Evolutionary conservation across 2,329 filamentous ascomycete species (phyloP).

Genomic region (Sporothrix phasma): DNA sequence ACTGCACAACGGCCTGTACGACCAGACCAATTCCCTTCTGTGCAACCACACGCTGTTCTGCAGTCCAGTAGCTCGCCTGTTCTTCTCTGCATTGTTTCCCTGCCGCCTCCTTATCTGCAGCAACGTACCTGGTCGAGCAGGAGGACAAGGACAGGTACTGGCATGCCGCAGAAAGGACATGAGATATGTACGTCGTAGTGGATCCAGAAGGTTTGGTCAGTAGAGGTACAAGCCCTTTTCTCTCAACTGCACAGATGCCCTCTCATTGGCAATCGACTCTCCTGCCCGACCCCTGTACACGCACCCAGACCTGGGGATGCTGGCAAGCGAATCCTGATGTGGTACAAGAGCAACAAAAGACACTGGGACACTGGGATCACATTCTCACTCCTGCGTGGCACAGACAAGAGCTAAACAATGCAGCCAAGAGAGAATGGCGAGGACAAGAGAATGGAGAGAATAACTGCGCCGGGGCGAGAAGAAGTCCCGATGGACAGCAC

Average conservation of each 20-base stretch:
- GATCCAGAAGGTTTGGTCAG: too few relatives aligned
- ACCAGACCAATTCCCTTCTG: neutral
- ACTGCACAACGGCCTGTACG: conserved; percentile 1
- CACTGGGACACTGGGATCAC: neutral
- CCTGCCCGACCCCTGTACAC: neutral
- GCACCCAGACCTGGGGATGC: neutral
- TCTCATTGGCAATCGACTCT: neutral
- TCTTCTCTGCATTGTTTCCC: neutral
- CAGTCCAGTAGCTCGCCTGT: neutral
- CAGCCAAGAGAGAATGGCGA: neutral
- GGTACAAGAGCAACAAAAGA: neutral
- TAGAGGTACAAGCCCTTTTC: too few relatives aligned
- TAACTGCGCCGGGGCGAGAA: neutral
- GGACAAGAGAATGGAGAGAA: neutral
- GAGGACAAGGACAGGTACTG: neutral
- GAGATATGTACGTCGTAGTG: too few relatives aligned
- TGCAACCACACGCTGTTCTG: neutral
- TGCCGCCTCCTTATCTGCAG: neutral
- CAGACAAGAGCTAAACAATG: neutral
- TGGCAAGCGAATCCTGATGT: conserved; percentile 1
- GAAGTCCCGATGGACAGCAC: neutral
- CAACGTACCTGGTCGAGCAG: neutral
- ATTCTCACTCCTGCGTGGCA: neutral
- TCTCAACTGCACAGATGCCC: neutral
- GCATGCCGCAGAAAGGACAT: neutral